Evolutionary conservation across 2,329 filamentous ascomycete genomes (phyloP).

Genomic region (Hypocrella siamensis): DNA sequence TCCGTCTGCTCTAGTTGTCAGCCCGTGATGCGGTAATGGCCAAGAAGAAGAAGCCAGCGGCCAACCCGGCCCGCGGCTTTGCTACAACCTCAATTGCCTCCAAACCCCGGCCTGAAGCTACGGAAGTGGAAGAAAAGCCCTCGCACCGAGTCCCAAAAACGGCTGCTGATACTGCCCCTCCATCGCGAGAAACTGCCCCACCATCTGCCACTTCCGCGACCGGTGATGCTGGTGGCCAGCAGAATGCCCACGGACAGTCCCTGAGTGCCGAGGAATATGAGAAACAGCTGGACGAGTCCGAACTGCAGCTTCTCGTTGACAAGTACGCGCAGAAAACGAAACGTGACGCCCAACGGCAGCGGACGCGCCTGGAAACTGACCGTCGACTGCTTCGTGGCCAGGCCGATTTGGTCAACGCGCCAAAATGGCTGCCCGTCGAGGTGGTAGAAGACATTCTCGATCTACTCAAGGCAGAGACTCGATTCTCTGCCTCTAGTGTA

Average conservation of each 20-base stretch:
- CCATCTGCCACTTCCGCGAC: slow-evolving; percentile 8
- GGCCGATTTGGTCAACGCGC: slow-evolving; percentile 54
- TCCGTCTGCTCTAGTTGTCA: no score
- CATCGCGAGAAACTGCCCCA: slow-evolving; percentile 10
- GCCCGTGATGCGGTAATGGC: slow-evolving; percentile 47
- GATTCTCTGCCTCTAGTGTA: slow-evolving; percentile 36
- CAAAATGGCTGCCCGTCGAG: slow-evolving; percentile 69
- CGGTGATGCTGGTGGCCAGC: slow-evolving; percentile 2
- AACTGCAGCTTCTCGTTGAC: slow-evolving; percentile 76
- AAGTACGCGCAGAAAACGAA: slow-evolving; percentile 66
- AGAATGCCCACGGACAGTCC: slow-evolving; percentile 21
- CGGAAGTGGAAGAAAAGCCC: slow-evolving; percentile 18
- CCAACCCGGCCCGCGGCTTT: slow-evolving; percentile 83
- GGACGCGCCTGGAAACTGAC: slow-evolving; percentile 68
- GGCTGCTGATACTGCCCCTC: slow-evolving; percentile 10
- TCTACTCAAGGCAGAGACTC: slow-evolving; percentile 50
- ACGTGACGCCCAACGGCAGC: slow-evolving; percentile 64
- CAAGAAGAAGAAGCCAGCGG: slow-evolving; percentile 83
- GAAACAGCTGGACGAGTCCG: slow-evolving; percentile 74
- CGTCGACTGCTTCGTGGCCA: slow-evolving; percentile 66
- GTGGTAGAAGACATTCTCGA: slow-evolving; percentile 64
- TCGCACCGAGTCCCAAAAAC: slow-evolving; percentile 8
- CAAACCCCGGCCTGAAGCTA: slow-evolving; percentile 51
- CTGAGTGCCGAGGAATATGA: slow-evolving; percentile 82
- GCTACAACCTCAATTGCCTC: slow-evolving; percentile 86